Base-by-base conservation (phyloP, 352 stramenopile genomes). In the Stephanocyclus meneghinianus region DNA sequence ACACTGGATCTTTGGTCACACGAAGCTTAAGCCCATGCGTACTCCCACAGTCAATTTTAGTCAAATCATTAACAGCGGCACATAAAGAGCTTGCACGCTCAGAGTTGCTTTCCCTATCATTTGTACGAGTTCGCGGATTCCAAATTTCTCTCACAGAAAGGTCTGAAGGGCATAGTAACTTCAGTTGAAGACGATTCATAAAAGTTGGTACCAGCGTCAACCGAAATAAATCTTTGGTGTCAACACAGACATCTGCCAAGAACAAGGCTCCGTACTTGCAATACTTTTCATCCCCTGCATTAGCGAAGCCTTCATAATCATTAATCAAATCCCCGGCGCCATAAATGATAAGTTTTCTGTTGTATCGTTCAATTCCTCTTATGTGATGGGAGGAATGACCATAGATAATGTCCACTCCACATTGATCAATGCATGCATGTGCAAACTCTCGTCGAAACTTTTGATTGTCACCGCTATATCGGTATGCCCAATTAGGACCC, bases 381-480 rank as follows among this genome's bases (percentile, higher is more conserved):
- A 92, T 80, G 61, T 91, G 87, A 60, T 92, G 87, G 21, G 66
- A 86, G 56, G 87, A 92, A 57, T 92, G 87, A 26, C 84, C 84
- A 29, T 88, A 90, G 44, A 90, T 76, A 13, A 92, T 32, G 65
- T 90, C 87, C 1, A 90, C 71, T 18, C 76, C 84, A 11, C 81
- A 76, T 10, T 86, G 61, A 45, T 83, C 81, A 35, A 92, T 84
- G 16, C 85, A 57, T 40, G 65, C 64, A 56, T 89, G 81, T 15
- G 82, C 79, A 59, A 87, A 68, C 18, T 68, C 37, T 35, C 56
- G 21, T 11, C 68, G 45, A 18, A 26, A 68, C 37, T 29, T 71
- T 26, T 80, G 63, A 53, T 84, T 81, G 15, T 69, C 74, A 21
- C 63, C 60, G 1, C 18, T 26, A 26, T 59, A 59, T 6, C 50